A percentile compares a stretch with the other conserved stretches of the same genome.
These are phyloP conservation scores for Gynochthodes officinalis DNA, from an alignment of 257 asterid genomes.

Conservation along the genomic window DNA sequence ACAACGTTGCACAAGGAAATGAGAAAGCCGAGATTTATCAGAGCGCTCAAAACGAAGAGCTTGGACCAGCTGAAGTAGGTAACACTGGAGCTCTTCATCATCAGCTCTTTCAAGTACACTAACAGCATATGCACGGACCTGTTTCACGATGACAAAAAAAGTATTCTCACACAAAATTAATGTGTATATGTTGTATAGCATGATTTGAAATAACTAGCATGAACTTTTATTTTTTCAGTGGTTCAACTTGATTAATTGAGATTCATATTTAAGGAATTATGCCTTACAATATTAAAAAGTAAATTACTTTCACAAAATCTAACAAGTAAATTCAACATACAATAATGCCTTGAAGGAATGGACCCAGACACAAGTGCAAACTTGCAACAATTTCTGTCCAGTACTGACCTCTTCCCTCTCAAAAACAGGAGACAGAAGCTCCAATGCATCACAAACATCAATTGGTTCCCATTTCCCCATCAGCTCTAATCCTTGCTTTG, in stretches of 20 bases:
- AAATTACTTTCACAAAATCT: neutral
- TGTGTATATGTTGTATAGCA: neutral
- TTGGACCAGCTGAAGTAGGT: slow-evolving; percentile 96
- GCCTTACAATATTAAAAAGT: too few relatives aligned
- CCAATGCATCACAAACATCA: slow-evolving; percentile 95
- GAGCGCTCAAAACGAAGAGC: slow-evolving; percentile 99
- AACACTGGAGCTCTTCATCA: slow-evolving; percentile 98
- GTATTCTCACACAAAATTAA: slow-evolving; percentile 1
- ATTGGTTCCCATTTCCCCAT: slow-evolving; percentile 97
- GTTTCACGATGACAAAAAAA: slow-evolving; percentile 18
- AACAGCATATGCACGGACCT: slow-evolving; percentile 98
- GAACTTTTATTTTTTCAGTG: neutral
- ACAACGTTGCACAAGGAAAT: slow-evolving; percentile 96
- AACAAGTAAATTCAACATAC: neutral
- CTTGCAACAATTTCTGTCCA: slow-evolving; percentile 19
- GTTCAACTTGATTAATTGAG: neutral
- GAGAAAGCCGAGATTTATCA: slow-evolving; percentile 87
- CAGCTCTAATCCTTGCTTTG: slow-evolving; percentile 90
- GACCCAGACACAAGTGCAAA: neutral
- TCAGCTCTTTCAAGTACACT: slow-evolving; percentile 97
- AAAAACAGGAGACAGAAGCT: slow-evolving; percentile 93
- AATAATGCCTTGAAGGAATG: neutral
- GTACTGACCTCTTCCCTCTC: slow-evolving; percentile 93
- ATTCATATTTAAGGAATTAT: neutral
- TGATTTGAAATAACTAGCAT: neutral